Base-by-base conservation (phyloP, 2,329 filamentous ascomycete species). In the Colletotrichum karsti region DNA sequence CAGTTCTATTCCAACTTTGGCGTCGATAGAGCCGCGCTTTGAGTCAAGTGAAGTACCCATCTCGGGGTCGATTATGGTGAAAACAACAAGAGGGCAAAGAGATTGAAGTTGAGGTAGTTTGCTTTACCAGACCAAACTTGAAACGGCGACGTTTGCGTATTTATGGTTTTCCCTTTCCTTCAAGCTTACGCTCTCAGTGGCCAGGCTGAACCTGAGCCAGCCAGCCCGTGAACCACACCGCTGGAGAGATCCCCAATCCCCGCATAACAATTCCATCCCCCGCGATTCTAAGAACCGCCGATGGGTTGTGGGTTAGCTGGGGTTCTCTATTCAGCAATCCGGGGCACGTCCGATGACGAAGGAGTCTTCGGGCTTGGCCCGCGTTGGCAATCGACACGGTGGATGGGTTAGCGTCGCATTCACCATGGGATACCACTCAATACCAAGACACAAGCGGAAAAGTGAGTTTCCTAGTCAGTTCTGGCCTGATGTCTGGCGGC, bases 261-360 rank as follows among this genome's bases (percentile, higher is more conserved):
- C 26, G 15, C 39, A 28, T 33, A 7, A 5, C 15, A 18, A 1
- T 37, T 48, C 20, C 5, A 5, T 39, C 44, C 59, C 50, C 62
- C 62, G 28, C 55, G 37, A 13, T 20, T 5, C 4, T 4, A 13
- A 18, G 5, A 7, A 30, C 10, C n/a, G n/a, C n/a, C 26, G 18
- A 22, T 33, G 10, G 15, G 7, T 37, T 46, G 55, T 20, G 62
- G 62, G 62, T 53, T 60, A 28, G 59, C 55, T 65, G 62, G 62
- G 62, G 62, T 53, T 12, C 15, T 20, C 2, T 20, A 37, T 13
- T 9, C 15, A 28, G 18, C 13, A 13, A 3, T n/a, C 54, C 37
- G 54, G 39, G 41, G 18, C 13, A 12, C 7, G 37, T 57, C 37
- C 54, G 54, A 44, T 9, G 39, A 7, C 10, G 7, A 30, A 4